Evolutionary conservation across 768 basidiomycete genomes (phyloP).

Genomic region (Naganishia randhawae): DNA sequence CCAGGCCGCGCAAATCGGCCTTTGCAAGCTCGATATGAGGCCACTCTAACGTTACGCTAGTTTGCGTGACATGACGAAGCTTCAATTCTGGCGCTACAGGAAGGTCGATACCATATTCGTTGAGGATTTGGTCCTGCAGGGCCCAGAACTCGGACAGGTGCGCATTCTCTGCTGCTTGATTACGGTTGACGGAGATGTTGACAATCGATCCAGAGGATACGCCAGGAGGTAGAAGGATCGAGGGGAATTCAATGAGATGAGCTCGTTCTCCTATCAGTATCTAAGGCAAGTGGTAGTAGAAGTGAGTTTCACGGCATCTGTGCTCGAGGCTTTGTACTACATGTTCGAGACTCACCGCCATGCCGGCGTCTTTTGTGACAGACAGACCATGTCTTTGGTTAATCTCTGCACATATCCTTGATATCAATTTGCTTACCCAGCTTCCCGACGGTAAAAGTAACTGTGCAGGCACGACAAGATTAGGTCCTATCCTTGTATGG

Average conservation of each 20-base stretch:
- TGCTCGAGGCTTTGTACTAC: slow-evolving; percentile 1
- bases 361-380: slow-evolving; percentile 68
- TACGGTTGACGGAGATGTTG: slow-evolving; percentile 90
- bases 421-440: slow-evolving; percentile 62
- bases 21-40: slow-evolving; percentile 76
- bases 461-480: background rate
- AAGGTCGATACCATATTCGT: slow-evolving; percentile 64
- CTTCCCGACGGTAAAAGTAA: slow-evolving; percentile 83
- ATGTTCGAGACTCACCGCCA: slow-evolving; percentile 64
- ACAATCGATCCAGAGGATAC: slow-evolving; percentile 92
- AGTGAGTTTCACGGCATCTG: slow-evolving; percentile 24
- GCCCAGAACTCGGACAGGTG: slow-evolving; percentile 77
- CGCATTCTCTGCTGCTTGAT: slow-evolving; percentile 74
- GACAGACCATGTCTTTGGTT: background rate
- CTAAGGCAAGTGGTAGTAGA: slow-evolving; percentile 51
- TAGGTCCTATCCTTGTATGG: background rate
- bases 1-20: slow-evolving; percentile 78
- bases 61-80: slow-evolving; percentile 93
- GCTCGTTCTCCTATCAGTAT: slow-evolving; percentile 89
- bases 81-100: slow-evolving; percentile 74
- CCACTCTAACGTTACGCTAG: slow-evolving; percentile 96
- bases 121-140: slow-evolving; percentile 74
- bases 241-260: slow-evolving; percentile 96
- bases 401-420: slow-evolving; percentile 18
- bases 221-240: slow-evolving; percentile 85